Evolutionary conservation across 1,139 yeast genomes (phyloP).

Genomic region (Suhomyces panamericanus): DNA sequence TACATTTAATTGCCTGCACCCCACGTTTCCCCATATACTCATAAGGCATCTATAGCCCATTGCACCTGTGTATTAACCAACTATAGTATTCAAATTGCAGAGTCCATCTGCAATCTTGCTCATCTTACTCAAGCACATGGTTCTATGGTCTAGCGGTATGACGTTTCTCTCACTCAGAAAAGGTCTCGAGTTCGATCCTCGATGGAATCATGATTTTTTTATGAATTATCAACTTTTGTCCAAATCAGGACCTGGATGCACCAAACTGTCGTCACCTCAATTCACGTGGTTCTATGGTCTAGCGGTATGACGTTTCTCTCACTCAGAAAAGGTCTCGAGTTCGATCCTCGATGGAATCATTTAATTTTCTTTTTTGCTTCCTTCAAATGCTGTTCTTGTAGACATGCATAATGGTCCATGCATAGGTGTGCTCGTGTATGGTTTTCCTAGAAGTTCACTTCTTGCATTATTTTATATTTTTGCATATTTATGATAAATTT

Average conservation of each 20-base stretch:
- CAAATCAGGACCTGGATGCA: not conserved
- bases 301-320: slow-evolving; percentile 17
- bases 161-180: slow-evolving; percentile 17
- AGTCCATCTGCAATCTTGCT: not conserved
- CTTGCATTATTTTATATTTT: too few relatives aligned
- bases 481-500: too few relatives aligned
- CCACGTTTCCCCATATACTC: too few relatives aligned
- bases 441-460: too few relatives aligned
- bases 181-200: slow-evolving; percentile 18
- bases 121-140: slow-evolving; percentile 2
- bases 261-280: not conserved
- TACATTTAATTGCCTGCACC: too few relatives aligned
- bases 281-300: slow-evolving; percentile 14
- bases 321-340: slow-evolving; percentile 16
- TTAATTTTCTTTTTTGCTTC: too few relatives aligned
- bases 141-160: slow-evolving; percentile 18
- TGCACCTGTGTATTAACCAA: too few relatives aligned
- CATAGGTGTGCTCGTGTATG: too few relatives aligned
- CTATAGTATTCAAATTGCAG: not conserved
- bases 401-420: too few relatives aligned
- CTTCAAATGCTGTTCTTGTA: too few relatives aligned
- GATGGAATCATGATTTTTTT: slow-evolving; percentile 13
- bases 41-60: too few relatives aligned
- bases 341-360: slow-evolving; percentile 16
- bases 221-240: not conserved